Conservation (phyloP, 306 rosid species). For the Corylus heterophylla region DNA sequence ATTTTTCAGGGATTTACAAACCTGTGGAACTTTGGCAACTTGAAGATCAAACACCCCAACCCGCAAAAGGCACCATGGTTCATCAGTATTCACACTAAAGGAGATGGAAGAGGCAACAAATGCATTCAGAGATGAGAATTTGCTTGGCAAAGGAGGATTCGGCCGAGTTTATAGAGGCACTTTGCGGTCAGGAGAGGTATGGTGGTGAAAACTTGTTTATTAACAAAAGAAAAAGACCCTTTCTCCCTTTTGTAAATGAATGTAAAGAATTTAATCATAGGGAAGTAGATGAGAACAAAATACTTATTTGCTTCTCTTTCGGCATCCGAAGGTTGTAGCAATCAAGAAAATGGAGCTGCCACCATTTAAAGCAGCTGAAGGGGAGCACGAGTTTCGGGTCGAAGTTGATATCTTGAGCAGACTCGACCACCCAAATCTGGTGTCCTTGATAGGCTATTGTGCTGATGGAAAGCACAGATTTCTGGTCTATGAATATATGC, state of each 20-base stretch:
- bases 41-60: conserved; percentile 61
- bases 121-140: conserved; percentile 80
- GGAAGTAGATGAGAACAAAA: conserved; percentile 15
- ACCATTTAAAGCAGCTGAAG: conserved; percentile 74
- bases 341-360: conserved; percentile 95
- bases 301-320: conserved; percentile 23
- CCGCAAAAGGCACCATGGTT: conserved; percentile 71
- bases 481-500: conserved; percentile 84
- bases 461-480: conserved; percentile 96
- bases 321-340: conserved; percentile 65
- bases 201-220: not conserved
- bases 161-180: conserved; percentile 82
- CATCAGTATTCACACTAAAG: conserved; percentile 72
- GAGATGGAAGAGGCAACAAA: conserved; percentile 95
- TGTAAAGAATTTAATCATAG: not conserved
- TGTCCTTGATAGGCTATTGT: conserved; percentile 85
- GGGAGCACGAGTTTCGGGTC: conserved; percentile 87
- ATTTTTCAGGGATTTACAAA: conserved; percentile 74
- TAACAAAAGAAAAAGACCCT: not conserved
- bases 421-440: conserved; percentile 92
- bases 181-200: conserved; percentile 83
- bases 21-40: conserved; percentile 81
- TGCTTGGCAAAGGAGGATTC: conserved; percentile 94
- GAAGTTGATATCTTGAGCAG: conserved; percentile 96
- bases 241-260: not conserved